phyloP scores from a whole-genome alignment of 495 filamentous ascomycete species.

The Letharia lupina region DNA sequence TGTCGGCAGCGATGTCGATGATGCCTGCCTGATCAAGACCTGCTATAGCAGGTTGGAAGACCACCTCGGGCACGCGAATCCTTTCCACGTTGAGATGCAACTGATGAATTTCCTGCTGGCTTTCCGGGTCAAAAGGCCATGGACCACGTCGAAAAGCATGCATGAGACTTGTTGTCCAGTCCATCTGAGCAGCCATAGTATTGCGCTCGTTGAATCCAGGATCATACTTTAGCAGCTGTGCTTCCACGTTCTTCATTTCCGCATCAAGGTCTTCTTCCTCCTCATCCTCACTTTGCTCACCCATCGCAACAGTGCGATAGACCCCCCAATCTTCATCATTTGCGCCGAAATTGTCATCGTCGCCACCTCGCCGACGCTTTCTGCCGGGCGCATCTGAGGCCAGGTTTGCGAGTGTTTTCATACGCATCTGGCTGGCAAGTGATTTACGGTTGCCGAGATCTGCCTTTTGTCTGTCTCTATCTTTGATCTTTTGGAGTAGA shows the following conservation, averaged over 20 bases:
- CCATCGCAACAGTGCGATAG: conserved; percentile 82
- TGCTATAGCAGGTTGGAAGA: conserved; percentile 92
- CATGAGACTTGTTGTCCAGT: conserved; percentile 85
- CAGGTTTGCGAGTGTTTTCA: conserved; percentile 96
- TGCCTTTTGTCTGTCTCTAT: conserved; percentile 80
- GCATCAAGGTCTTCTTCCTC: conserved; percentile 78
- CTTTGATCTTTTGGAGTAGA: conserved; percentile 78
- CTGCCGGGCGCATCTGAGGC: conserved; percentile 83
- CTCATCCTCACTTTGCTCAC: conserved; percentile 64
- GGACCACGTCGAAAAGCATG: conserved; percentile 86
- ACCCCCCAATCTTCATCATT: conserved; percentile 98
- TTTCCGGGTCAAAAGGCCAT: conserved; percentile 72
- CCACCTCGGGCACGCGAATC: conserved; percentile 89
- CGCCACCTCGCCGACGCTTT: conserved; percentile 65
- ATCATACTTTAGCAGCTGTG: conserved; percentile 77
- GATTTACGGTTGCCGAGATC: conserved; percentile 95
- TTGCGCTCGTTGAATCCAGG: conserved; percentile 80
- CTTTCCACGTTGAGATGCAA: conserved; percentile 94
- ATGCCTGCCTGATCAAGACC: conserved; percentile 92
- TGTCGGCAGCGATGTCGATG: conserved; percentile 78
- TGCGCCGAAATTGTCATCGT: conserved; percentile 90
- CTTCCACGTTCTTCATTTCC: conserved; percentile 65
- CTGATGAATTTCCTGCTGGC: conserved; percentile 74
- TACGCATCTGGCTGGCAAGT: conserved; percentile 86
- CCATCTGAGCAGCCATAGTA: conserved; percentile 81